A percentile compares a stretch with the other conserved stretches of the same genome.
Evolutionary conservation across 345 rosid species (phyloP).

Genomic region (Cardamine occulta): DNA sequence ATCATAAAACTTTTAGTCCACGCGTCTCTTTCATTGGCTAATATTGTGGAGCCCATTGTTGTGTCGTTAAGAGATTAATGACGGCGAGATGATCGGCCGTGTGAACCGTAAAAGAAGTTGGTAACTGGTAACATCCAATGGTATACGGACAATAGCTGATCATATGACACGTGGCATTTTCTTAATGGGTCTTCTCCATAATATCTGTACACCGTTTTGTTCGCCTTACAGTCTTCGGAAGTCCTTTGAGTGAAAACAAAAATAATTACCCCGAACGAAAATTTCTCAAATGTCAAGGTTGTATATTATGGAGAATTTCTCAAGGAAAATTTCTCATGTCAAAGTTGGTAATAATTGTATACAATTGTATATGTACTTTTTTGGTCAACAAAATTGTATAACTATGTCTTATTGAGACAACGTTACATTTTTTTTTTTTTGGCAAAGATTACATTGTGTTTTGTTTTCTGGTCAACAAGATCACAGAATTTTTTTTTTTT

Average conservation of each 20-base stretch:
- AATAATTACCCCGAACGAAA: neutral
- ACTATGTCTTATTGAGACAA: neutral
- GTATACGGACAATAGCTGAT: neutral
- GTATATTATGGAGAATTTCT: no score
- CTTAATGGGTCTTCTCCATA: neutral
- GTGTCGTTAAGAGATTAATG: constrained; percentile 10
- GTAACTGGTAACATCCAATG: neutral
- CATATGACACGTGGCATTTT: neutral
- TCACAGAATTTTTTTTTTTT: neutral
- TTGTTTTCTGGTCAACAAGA: neutral
- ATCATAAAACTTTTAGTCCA: neutral
- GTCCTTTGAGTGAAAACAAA: constrained; percentile 7
- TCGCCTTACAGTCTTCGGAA: neutral
- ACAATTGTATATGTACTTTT: no score
- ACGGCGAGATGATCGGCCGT: constrained; percentile 35
- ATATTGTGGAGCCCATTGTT: constrained; percentile 4
- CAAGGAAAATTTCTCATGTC: no score
- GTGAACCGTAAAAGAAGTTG: neutral
- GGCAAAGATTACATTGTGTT: neutral
- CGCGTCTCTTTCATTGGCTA: constrained; percentile 20
- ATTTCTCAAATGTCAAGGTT: neutral
- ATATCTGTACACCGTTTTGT: neutral
- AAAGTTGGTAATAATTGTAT: no score
- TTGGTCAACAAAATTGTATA: neutral
- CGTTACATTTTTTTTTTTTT: neutral